Percentiles rank a stretch among this genome's conserved stretches.
Evolutionary conservation across 768 basidiomycete genomes (phyloP).

Genomic region (Trametes elegans): DNA sequence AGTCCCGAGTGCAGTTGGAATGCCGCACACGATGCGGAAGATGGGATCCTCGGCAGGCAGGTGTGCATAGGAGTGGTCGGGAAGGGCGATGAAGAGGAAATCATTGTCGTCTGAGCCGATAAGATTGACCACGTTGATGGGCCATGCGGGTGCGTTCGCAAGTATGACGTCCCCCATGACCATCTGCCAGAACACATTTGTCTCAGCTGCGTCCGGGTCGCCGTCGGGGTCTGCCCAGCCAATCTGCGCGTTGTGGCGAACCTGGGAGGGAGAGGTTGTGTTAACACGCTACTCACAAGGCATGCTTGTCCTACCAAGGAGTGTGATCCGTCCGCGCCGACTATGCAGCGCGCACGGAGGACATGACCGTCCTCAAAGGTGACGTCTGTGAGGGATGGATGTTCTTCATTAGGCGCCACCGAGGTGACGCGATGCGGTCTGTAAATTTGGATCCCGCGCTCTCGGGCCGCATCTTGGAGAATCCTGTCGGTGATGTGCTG

Average conservation of each 20-base stretch:
- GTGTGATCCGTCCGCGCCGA: constrained; percentile 51
- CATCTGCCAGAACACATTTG: constrained; percentile 38
- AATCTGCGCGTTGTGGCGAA: constrained; percentile 43
- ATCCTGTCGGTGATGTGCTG: constrained; percentile 45
- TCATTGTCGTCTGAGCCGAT: constrained; percentile 32
- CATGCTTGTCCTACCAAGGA: constrained; percentile 37
- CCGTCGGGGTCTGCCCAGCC: constrained; percentile 44
- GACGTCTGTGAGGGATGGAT: constrained; percentile 36
- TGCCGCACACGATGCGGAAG: constrained; percentile 41
- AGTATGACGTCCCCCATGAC: constrained; percentile 48
- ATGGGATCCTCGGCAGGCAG: constrained; percentile 24
- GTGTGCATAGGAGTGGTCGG: constrained; percentile 22
- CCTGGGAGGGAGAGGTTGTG: no score
- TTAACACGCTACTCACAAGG: not conserved
- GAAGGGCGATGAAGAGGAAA: constrained; percentile 38
- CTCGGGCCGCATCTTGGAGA: constrained; percentile 35
- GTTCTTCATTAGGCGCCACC: constrained; percentile 31
- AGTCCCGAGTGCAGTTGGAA: constrained; percentile 34
- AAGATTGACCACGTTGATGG: constrained; percentile 23
- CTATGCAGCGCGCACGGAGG: constrained; percentile 44
- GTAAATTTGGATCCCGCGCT: constrained; percentile 33
- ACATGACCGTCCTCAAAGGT: constrained; percentile 45
- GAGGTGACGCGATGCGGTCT: constrained; percentile 41
- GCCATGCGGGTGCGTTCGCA: constrained; percentile 23
- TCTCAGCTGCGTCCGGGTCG: constrained; percentile 19